Conservation (phyloP, 768 basidiomycete species). For the Xanthoconium purpureum region DNA sequence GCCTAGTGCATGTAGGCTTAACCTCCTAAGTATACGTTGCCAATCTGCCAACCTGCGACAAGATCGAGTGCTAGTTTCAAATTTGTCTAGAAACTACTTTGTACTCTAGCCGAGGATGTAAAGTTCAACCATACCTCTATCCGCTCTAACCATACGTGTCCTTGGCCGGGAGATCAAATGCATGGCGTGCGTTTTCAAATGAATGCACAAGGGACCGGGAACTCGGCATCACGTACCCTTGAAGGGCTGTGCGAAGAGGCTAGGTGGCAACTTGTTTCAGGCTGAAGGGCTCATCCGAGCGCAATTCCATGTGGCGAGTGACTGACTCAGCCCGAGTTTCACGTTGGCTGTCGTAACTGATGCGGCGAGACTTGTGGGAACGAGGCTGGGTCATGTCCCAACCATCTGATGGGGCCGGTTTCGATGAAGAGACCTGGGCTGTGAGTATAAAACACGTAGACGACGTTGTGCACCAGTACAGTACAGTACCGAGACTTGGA, state of each 20-base stretch:
- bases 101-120: neutral
- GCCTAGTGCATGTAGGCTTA: neutral
- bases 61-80: neutral
- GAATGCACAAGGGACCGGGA: neutral
- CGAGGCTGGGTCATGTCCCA: neutral
- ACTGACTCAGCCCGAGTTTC: neutral
- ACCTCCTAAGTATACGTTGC: neutral
- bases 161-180: neutral
- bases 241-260: neutral
- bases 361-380: neutral
- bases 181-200: neutral
- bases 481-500: too few relatives aligned
- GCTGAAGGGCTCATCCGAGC: neutral
- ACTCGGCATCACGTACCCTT: neutral
- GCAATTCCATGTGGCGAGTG: neutral
- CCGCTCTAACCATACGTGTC: neutral
- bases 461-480: too few relatives aligned
- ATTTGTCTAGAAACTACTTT: neutral
- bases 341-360: constrained; percentile 4
- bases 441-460: too few relatives aligned
- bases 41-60: neutral
- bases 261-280: neutral
- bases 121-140: neutral
- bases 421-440: neutral
- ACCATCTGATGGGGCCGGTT: neutral